These are phyloP conservation scores for Boletales sp. DNA, from an alignment of 768 basidiomycete species.

Conservation along the genomic window DNA sequence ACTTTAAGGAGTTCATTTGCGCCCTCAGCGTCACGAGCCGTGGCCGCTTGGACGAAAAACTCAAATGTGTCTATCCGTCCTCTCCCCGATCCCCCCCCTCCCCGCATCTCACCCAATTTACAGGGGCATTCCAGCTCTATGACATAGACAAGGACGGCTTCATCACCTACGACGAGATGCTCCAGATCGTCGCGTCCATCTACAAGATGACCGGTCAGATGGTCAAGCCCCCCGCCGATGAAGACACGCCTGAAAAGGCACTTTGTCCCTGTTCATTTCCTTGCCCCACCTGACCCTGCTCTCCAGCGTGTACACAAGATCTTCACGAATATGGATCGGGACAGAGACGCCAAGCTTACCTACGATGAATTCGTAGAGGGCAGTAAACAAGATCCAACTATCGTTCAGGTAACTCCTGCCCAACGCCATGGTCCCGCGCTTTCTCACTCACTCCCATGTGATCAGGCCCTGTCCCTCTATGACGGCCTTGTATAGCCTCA, in stretches of 20 bases:
- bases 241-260: constrained; percentile 99
- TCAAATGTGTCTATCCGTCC: constrained; percentile 70
- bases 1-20: constrained; percentile 99
- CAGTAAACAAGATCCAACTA: constrained; percentile 97
- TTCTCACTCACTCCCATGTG: constrained; percentile 16
- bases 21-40: constrained; percentile 94
- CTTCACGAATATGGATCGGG: constrained; percentile 94
- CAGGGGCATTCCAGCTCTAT: constrained; percentile 99
- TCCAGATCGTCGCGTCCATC: constrained; percentile 95
- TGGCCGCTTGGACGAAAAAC: constrained; percentile 93
- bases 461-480: constrained; percentile 88
- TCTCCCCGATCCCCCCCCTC: constrained; percentile 10
- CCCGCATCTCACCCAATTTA: constrained; percentile 11
- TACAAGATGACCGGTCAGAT: constrained; percentile 99
- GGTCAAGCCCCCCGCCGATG: constrained; percentile 97
- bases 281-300: constrained; percentile 10
- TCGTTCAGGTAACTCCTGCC: constrained; percentile 74
- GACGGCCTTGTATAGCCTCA: constrained; percentile 79
- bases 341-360: constrained; percentile 90
- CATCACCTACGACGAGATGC: constrained; percentile 99
- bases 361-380: constrained; percentile 99
- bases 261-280: constrained; percentile 8
- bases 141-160: constrained; percentile 98
- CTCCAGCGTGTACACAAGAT: constrained; percentile 95
- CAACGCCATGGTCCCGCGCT: constrained; percentile 5